Conservation (phyloP, 75 land plant species). For the Pseudotsuga menziesii region DNA sequence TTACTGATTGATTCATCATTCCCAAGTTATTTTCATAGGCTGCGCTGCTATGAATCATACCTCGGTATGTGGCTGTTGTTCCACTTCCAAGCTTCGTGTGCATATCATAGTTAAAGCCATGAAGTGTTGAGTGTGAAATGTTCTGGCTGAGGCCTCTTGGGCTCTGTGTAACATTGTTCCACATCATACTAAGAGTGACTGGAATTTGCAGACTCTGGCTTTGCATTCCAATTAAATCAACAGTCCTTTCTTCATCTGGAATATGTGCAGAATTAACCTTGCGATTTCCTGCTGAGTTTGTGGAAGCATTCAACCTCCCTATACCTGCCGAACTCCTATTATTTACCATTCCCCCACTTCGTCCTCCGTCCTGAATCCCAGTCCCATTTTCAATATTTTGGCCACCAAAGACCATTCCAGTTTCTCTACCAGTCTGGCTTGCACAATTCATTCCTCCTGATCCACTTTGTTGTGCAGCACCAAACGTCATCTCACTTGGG, state of each 20-base stretch:
- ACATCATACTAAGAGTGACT: constrained; percentile 11
- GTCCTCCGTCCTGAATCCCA: background rate
- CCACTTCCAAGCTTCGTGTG: constrained; percentile 12
- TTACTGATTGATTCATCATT: constrained; percentile 9
- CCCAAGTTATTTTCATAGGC: constrained; percentile 10
- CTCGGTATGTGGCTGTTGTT: constrained; percentile 8
- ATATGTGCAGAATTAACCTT: constrained; percentile 10
- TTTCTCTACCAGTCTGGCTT: constrained; percentile 7
- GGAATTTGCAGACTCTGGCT: constrained; percentile 7
- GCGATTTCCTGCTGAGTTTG: background rate
- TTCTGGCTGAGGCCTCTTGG: constrained; percentile 4
- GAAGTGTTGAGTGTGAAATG: background rate
- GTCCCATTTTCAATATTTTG: constrained; percentile 8
- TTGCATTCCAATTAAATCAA: constrained; percentile 11
- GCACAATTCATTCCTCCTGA: constrained; percentile 8
- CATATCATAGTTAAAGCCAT: constrained; percentile 12
- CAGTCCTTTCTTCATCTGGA: constrained; percentile 14
- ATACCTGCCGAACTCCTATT: constrained; percentile 3
- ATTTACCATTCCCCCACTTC: background rate
- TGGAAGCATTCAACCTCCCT: constrained; percentile 3
- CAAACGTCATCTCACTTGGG: constrained; percentile 8
- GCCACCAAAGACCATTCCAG: constrained; percentile 4
- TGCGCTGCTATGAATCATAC: constrained; percentile 3
- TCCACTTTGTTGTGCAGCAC: background rate
- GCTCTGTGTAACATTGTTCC: constrained; percentile 3